Percentiles rank a stretch among this genome's conserved stretches.
Conservation (phyloP, 2,329 filamentous ascomycete species). For the Ophiosphaerella narmari region DNA sequence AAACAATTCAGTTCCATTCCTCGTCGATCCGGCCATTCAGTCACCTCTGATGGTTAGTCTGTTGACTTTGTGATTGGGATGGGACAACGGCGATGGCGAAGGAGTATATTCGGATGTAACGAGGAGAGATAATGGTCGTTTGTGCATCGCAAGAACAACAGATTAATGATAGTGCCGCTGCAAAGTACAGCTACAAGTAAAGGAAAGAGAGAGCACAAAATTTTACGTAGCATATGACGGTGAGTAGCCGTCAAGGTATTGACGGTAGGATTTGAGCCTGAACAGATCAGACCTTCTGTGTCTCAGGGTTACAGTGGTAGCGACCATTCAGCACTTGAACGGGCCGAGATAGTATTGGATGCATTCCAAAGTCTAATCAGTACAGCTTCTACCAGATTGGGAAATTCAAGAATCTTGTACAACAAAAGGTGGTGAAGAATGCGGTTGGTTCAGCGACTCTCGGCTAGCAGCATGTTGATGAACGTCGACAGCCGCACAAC, state of each 20-base stretch:
- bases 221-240: background rate
- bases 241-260: conserved; percentile 17
- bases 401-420: conserved; percentile 21
- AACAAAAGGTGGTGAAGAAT: conserved; percentile 19
- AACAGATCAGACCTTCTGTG: conserved; percentile 27
- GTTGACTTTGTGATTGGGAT: background rate
- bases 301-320: conserved; percentile 31
- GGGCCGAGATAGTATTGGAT: conserved; percentile 15
- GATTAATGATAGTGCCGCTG: background rate
- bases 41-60: conserved; percentile 6
- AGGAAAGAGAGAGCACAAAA: conserved; percentile 2
- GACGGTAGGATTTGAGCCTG: conserved; percentile 31
- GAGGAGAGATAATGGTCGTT: background rate
- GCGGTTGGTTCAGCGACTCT: conserved; percentile 16
- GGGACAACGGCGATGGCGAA: background rate
- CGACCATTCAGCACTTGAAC: conserved; percentile 14
- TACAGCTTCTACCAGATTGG: conserved; percentile 4
- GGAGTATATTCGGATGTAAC: background rate
- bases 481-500: background rate
- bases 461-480: conserved; percentile 11
- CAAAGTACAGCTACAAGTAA: conserved; percentile 5
- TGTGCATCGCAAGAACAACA: background rate
- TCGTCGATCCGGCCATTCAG: conserved; percentile 29
- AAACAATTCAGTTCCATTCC: conserved; percentile 24
- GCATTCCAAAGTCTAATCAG: conserved; percentile 20